Evolutionary conservation across 23 red algal genomes (phyloP).

Genomic region (Gracilaria gracilis): DNA sequence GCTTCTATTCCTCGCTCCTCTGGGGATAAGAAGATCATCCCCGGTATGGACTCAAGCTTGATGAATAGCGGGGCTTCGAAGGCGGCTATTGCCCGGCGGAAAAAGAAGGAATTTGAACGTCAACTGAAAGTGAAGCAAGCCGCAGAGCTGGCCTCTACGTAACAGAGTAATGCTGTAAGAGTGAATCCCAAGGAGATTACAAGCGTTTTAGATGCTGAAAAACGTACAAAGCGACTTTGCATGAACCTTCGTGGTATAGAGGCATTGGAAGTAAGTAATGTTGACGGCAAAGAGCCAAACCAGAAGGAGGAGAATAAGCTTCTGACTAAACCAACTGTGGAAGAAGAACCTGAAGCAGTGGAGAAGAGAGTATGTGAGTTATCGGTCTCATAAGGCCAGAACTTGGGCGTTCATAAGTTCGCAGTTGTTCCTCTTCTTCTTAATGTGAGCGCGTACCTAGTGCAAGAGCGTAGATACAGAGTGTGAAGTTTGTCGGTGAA

Average conservation of each 20-base stretch:
- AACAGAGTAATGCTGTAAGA: not conserved
- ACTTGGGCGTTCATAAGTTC: not conserved
- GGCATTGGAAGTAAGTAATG: slow-evolving; percentile 24
- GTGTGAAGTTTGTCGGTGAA: too few species aligned
- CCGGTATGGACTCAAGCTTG: slow-evolving; percentile 67
- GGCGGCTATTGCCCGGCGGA: slow-evolving; percentile 50
- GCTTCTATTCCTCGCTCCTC: slow-evolving; percentile 6
- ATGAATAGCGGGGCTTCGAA: slow-evolving; percentile 61
- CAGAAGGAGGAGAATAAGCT: slow-evolving; percentile 68
- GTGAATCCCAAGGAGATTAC: not conserved
- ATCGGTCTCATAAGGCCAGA: slow-evolving; percentile 8
- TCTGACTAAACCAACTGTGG: slow-evolving; percentile 7
- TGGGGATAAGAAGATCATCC: slow-evolving; percentile 55
- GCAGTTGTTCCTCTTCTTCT: too few species aligned
- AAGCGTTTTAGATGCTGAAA: slow-evolving; percentile 53
- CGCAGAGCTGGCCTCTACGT: not conserved
- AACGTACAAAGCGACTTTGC: slow-evolving; percentile 60
- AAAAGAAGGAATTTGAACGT: slow-evolving; percentile 75
- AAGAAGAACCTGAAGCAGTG: slow-evolving; percentile 37
- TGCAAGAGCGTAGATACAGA: too few species aligned
- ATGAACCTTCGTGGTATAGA: slow-evolving; percentile 80
- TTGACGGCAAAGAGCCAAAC: slow-evolving; percentile 68
- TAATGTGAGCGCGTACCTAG: too few species aligned
- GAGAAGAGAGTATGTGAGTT: slow-evolving; percentile 56
- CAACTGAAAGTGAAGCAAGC: slow-evolving; percentile 33